Conservation (phyloP, 2,329 filamentous ascomycete species). For the Hirsutella rhossiliensis region DNA sequence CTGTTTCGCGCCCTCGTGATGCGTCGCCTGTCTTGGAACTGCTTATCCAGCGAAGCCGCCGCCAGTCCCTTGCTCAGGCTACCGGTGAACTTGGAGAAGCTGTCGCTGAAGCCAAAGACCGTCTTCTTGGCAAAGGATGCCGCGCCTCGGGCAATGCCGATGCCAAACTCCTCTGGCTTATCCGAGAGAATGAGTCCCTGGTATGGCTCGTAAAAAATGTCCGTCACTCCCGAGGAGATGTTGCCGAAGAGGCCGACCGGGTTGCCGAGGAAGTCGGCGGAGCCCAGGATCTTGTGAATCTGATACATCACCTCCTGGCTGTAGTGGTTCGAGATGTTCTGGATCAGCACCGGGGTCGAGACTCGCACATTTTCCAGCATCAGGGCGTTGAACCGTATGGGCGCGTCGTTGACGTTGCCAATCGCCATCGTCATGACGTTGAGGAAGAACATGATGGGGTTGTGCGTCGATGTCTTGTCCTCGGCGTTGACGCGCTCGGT, state of each 20-base stretch:
- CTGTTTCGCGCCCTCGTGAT: constrained; percentile 89
- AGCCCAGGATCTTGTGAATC: constrained; percentile 93
- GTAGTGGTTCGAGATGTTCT: constrained; percentile 88
- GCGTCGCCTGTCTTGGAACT: constrained; percentile 91
- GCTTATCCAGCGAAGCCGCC: constrained; percentile 91
- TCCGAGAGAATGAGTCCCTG: constrained; percentile 96
- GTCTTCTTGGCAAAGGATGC: constrained; percentile 98
- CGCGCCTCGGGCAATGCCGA: constrained; percentile 92
- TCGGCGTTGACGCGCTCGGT: constrained; percentile 95
- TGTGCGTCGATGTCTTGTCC: constrained; percentile 79
- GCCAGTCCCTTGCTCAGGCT: constrained; percentile 94
- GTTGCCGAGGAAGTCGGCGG: constrained; percentile 94
- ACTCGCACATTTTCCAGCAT: constrained; percentile 93
- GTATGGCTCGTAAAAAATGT: constrained; percentile 99
- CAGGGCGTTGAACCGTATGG: constrained; percentile 82
- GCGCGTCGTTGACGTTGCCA: constrained; percentile 96
- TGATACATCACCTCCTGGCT: constrained; percentile 93
- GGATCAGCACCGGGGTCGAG: constrained; percentile 69
- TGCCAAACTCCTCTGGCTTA: constrained; percentile 83
- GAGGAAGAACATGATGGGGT: constrained; percentile 96
- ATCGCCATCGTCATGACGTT: constrained; percentile 99
- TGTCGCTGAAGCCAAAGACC: constrained; percentile 93
- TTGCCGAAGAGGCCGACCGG: constrained; percentile 97
- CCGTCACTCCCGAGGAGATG: constrained; percentile 89
- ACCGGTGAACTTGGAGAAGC: constrained; percentile 94